A percentile compares a stretch with the other conserved stretches of the same genome.
Conservation (phyloP, 2,329 filamentous ascomycete genomes). For the Tricladium varicosporioides region DNA sequence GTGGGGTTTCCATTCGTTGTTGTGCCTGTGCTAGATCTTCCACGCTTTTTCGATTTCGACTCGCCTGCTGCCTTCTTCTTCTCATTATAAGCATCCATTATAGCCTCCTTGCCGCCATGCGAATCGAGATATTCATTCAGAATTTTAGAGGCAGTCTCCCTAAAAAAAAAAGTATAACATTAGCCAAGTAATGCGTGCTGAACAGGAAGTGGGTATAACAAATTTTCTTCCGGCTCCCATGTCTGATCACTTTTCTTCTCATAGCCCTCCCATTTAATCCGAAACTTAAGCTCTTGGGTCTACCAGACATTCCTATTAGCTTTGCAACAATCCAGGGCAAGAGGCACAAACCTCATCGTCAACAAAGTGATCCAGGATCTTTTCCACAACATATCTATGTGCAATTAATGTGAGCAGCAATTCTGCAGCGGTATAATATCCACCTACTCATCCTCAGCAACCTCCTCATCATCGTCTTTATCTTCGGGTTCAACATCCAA, state of each 20-base stretch:
- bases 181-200: constrained; percentile 8
- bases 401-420: constrained; percentile 14
- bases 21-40: constrained; percentile 43
- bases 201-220: constrained; percentile 42
- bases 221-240: constrained; percentile 76
- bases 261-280: constrained; percentile 82
- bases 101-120: constrained; percentile 61
- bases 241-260: constrained; percentile 68
- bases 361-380: constrained; percentile 65
- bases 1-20: constrained; percentile 22
- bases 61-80: constrained; percentile 41
- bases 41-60: constrained; percentile 58
- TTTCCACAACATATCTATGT: constrained; percentile 69
- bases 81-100: constrained; percentile 45
- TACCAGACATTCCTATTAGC: constrained; percentile 1
- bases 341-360: constrained; percentile 48
- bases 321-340: constrained; percentile 8
- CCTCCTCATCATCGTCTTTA: constrained; percentile 37
- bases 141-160: constrained; percentile 57
- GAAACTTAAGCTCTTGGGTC: constrained; percentile 53
- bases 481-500: constrained; percentile 26
- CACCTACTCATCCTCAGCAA: constrained; percentile 47
- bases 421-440: constrained; percentile 17
- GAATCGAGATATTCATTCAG: constrained; percentile 61
- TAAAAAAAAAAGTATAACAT: constrained; percentile 28